A percentile compares a stretch with the other conserved stretches of the same genome.
Evolutionary conservation across 2,329 filamentous ascomycete species (phyloP).

Genomic region (Fusarium udum): DNA sequence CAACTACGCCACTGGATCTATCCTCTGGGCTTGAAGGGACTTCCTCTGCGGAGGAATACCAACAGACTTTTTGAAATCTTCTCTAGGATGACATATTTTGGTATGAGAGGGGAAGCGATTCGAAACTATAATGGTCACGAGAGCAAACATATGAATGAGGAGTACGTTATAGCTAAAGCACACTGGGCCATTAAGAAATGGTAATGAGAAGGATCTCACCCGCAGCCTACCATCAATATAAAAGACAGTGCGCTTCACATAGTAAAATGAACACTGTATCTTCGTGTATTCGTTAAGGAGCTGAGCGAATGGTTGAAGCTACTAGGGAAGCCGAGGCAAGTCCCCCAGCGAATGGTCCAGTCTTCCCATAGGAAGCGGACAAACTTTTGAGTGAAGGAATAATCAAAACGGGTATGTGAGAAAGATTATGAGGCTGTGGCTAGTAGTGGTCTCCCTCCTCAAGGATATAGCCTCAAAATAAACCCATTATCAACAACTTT

Average conservation of each 20-base stretch:
- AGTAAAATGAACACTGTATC: neutral
- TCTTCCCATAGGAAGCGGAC: no score
- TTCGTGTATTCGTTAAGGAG: neutral
- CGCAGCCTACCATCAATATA: neutral
- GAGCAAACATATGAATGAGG: neutral
- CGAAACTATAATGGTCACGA: neutral
- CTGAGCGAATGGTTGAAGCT: neutral
- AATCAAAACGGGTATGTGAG: no score
- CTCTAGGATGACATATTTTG: neutral
- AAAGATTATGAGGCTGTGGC: no score
- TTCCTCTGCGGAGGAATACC: neutral
- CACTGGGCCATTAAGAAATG: neutral
- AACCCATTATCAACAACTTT: no score
- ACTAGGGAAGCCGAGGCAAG: no score
- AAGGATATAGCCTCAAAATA: no score
- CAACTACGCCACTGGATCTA: neutral
- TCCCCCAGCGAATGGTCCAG: no score
- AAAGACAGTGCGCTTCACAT: neutral
- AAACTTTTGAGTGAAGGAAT: no score
- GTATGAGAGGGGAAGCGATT: neutral
- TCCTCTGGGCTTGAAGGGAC: no score
- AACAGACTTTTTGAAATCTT: neutral
- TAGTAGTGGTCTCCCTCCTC: no score
- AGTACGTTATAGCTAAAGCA: neutral
- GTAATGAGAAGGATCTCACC: neutral